Percentiles rank a stretch among this genome's conserved stretches.
Conservation (phyloP, 345 rosid species). For the Eucalyptus regnans region DNA sequence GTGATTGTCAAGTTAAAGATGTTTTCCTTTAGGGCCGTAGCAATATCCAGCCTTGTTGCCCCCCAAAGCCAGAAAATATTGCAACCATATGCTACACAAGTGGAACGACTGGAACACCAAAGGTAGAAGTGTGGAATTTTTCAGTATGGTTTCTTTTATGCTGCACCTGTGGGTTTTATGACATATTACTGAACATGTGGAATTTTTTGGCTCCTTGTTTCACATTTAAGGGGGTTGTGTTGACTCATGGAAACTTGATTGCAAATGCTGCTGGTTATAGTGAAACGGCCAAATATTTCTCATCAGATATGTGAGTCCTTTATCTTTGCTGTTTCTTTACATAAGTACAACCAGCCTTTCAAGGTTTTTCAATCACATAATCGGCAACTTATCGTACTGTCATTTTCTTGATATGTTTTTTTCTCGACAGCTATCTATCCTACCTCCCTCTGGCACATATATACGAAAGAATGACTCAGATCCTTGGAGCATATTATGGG, state of each 20-base stretch:
- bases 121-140: conserved; percentile 25
- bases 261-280: conserved; percentile 67
- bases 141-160: conserved; percentile 1
- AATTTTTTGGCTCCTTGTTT: not conserved
- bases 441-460: conserved; percentile 97
- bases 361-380: not conserved
- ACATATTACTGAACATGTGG: not conserved
- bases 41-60: conserved; percentile 48
- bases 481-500: conserved; percentile 42
- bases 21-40: conserved; percentile 60
- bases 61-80: conserved; percentile 75
- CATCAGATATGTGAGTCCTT: conserved; percentile 71
- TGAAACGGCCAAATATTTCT: conserved; percentile 10
- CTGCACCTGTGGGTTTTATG: not conserved
- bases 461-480: conserved; percentile 73
- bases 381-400: not conserved
- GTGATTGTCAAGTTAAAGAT: not conserved
- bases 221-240: conserved; percentile 52
- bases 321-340: not conserved
- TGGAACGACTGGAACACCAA: conserved; percentile 97
- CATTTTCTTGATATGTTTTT: not conserved
- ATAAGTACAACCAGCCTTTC: not conserved
- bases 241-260: conserved; percentile 81
- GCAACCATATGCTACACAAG: conserved; percentile 97
- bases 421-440: conserved; percentile 53